Base-by-base conservation (phyloP, 306 rosid genomes). In the Hippophae gyantsensis region DNA sequence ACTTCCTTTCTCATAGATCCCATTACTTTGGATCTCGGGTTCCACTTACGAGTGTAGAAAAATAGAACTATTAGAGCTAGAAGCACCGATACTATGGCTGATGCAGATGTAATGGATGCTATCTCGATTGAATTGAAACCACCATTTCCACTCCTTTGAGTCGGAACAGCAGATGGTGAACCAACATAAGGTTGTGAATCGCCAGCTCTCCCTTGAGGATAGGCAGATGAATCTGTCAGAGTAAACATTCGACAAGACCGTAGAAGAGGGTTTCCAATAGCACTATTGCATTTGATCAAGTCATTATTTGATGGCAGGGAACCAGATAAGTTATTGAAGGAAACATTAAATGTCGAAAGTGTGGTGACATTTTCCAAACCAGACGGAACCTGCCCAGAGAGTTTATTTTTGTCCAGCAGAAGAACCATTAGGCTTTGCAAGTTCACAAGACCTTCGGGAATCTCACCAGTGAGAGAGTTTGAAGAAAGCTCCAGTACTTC, bases 291-390 rank as follows among this genome's bases (percentile, higher is more conserved):
- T 43, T 82, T 90, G 60, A 85, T 73, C 72, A 73, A 69, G 68
- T 72, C 76, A 61, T 76, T 81, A 64, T 79, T 67, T 12, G 70
- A 72, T 6, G 97, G 95, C 65, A 90, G 67, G 10, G 78, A 84
- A 53, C 97, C 97, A 55, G 97, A 87, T 62, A 90, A 64, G 80
- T 90, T 87, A 68, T 90, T 90, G 95, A 79, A 90, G n/a, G 97
- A 87, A 73, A 90, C 89, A 54, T 87, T 87, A 64, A 90, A 87
- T 18, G 76, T 67, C 2, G 81, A 79, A 63, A 90, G 97, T 0
- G 85, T 72, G 14, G 80, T 65, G 62, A 84, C 70, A 77, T 84
- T 76, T 41, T 82, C 97, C 79, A 90, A 78, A 58, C 83, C 95
- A 38, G 79, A 64, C 46, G 97, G 97, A 66, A 90, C 76, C 68